Evolutionary conservation across 1,284 basidiomycete species (phyloP), one percentile per base, ranked within the genome.

Genomic region (Papiliotrema fonsecae): DNA sequence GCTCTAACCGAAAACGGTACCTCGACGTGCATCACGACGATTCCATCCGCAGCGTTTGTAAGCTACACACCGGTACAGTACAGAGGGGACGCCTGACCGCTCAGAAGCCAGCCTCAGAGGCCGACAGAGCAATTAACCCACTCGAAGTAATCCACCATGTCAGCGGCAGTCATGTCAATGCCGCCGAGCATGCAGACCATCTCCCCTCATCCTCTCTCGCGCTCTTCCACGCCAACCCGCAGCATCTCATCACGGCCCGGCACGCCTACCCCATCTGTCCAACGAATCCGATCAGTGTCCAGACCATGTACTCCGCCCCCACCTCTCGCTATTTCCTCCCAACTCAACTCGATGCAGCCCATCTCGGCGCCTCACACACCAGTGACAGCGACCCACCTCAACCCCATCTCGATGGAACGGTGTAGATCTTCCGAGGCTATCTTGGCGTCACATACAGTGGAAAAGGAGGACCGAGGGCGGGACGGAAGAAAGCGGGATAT

Each of bases 311-410:
- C 46, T 19, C 47, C 47, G 24, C 46, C 46, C n/a, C 46, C 46
- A 14, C 19, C 46, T 3, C 30, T 49, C 4, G 40, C 38, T 5
- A 16, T 34, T 4, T 36, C 40, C 14, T 36, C 47, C 14, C 47
- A 49, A 14, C 34, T 49, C 21, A 59, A 26, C 46, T 50, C 41
- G 50, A 55, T 42, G 14, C 51, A 54, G 37, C 63, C 69, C 2
- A 63, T 72, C 37, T 70, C 68, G 6, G 69, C 69, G 2, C 69
- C 69, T 11, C 60, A 63, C 1, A 72, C 69, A 11, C 69, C 69
- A 1, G 63, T 72, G 35, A 70, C 58, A 18, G 56, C 67, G 5
- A 72, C 68, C 2, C 69, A 72, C 47, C 49, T 67, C 5, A 45
- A 67, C 13, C 28, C 44, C 13, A 45, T 49, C 7, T 58, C 58